Percentiles rank a stretch among this genome's conserved stretches.
Evolutionary conservation across 352 stramenopile genomes (phyloP).

Genomic region (Peronospora farinosa): DNA sequence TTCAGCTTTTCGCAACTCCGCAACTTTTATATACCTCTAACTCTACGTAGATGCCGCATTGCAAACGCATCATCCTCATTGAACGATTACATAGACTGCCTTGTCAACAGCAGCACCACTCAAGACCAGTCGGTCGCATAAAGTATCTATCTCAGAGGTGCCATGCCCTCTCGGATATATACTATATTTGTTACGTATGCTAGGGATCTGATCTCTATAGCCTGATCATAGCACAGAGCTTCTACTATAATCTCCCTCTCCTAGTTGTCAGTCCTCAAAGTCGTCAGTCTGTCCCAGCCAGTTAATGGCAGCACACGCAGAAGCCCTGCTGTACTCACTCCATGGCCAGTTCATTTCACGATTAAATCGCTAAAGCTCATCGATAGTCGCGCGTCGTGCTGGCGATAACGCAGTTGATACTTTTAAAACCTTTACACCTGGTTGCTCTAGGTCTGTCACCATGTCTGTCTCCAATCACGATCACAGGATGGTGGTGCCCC

Average conservation of each 20-base stretch:
- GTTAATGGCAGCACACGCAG: conserved; percentile 10
- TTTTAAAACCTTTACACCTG: conserved; percentile 4
- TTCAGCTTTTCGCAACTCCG: conserved; percentile 20
- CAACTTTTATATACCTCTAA: conserved; percentile 14
- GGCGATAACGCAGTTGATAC: conserved; percentile 5
- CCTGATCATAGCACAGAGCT: conserved; percentile 7
- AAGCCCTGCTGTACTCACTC: conserved; percentile 7
- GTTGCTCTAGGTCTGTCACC: background rate
- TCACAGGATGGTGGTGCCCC: conserved; percentile 29
- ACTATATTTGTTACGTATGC: conserved; percentile 27
- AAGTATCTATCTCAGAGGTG: background rate
- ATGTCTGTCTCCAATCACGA: conserved; percentile 24
- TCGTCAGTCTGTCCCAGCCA: conserved; percentile 9
- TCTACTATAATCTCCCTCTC: conserved; percentile 6
- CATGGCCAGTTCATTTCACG: conserved; percentile 14
- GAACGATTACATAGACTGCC: background rate
- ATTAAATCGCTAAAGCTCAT: conserved; percentile 6
- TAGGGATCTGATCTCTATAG: conserved; percentile 25
- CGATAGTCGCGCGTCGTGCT: conserved; percentile 13
- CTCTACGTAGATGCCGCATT: background rate
- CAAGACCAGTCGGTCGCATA: background rate
- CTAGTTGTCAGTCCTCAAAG: conserved; percentile 14
- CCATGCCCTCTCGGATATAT: background rate
- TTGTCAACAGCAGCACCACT: background rate
- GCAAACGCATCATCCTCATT: conserved; percentile 2